Evolutionary conservation across 2,329 filamentous ascomycete species (phyloP).

Genomic region (Cladosporium oxysporum): DNA sequence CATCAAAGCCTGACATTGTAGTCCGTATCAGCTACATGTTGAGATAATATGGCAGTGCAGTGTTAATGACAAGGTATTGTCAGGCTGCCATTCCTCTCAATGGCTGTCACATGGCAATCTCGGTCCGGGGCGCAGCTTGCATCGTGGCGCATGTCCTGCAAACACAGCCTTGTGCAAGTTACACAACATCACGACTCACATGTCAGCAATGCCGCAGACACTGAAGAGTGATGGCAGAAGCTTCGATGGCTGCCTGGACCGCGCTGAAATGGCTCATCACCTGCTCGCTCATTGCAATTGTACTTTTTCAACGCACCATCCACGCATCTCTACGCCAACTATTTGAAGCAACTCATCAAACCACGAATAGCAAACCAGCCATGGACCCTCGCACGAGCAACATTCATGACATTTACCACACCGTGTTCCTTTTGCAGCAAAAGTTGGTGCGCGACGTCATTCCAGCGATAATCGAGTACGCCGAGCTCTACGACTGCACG

Average conservation of each 20-base stretch:
- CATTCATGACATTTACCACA: conserved; percentile 17
- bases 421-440: conserved; percentile 22
- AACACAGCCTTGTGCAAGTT: not conserved
- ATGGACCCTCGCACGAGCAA: not conserved
- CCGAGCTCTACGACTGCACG: conserved; percentile 9
- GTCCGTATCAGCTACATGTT: not conserved
- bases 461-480: conserved; percentile 17
- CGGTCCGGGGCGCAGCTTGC: not conserved
- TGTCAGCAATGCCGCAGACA: not conserved
- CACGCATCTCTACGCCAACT: not conserved
- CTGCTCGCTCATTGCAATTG: not conserved
- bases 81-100: not conserved
- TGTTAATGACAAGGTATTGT: not conserved
- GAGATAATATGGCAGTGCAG: not conserved
- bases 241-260: not conserved
- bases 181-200: not conserved
- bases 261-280: not conserved
- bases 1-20: not conserved
- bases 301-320: not conserved
- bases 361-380: not conserved
- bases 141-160: not conserved
- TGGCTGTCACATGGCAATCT: not conserved
- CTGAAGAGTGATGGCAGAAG: not conserved
- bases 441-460: conserved; percentile 22
- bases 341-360: not conserved